Evolutionary conservation across 352 stramenopile genomes (phyloP).

Genomic region (Pythium myriotylum): DNA sequence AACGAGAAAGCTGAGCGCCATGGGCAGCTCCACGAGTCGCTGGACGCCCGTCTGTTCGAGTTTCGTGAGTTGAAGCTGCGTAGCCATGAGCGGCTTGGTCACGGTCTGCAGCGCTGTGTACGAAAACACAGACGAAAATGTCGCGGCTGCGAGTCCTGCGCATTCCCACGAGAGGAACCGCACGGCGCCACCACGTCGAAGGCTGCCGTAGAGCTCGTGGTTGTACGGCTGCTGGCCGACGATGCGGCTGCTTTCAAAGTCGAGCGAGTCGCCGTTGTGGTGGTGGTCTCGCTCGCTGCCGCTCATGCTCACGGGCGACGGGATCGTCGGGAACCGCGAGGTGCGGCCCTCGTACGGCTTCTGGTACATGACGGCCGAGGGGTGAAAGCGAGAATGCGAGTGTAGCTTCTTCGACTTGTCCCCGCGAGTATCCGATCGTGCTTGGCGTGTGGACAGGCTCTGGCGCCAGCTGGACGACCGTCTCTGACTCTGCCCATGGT

Average conservation of each 20-base stretch:
- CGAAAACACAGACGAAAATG: conserved; percentile 27
- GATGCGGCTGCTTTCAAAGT: conserved; percentile 6
- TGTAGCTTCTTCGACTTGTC: too few species aligned
- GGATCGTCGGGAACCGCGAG: conserved; percentile 2
- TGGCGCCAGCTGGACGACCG: too few species aligned
- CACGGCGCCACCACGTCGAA: conserved; percentile 29
- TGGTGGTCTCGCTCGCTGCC: neutral
- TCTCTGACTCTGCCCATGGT: too few species aligned
- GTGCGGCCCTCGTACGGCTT: neutral
- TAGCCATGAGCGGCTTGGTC: conserved; percentile 21
- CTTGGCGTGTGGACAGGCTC: too few species aligned
- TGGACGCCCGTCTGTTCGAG: conserved; percentile 24
- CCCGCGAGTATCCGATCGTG: too few species aligned
- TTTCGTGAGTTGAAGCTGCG: conserved; percentile 22
- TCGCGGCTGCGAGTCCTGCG: conserved; percentile 23
- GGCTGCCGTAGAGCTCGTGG: conserved; percentile 31
- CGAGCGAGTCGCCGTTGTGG: neutral
- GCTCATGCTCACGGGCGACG: neutral
- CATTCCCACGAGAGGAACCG: conserved; percentile 27
- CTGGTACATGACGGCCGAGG: neutral
- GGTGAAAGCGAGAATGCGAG: too few species aligned
- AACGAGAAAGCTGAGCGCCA: conserved; percentile 34
- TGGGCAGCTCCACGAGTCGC: conserved; percentile 30
- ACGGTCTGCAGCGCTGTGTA: conserved; percentile 19
- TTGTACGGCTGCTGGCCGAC: conserved; percentile 22